Conservation (phyloP, 2,329 filamentous ascomycete species). For the Fusarium chuoi region DNA sequence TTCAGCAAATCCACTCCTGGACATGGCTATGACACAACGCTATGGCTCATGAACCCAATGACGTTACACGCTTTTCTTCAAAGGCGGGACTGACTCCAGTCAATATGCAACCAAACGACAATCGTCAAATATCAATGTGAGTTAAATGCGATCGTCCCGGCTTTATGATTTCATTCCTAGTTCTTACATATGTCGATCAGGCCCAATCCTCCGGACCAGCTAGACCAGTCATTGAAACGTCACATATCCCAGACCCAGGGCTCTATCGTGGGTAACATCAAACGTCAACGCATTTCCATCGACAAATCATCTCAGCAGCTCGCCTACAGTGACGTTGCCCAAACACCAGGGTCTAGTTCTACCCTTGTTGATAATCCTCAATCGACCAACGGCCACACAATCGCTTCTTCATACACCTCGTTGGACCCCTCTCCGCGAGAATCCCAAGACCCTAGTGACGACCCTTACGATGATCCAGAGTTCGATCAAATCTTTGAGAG, state of each 20-base stretch:
- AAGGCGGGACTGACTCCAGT: conserved; percentile 27
- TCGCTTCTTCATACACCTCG: conserved; percentile 3
- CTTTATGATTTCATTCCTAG: conserved; percentile 31
- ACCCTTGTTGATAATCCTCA: conserved; percentile 1
- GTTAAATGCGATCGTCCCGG: conserved; percentile 20
- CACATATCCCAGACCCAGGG: conserved; percentile 11
- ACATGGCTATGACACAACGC: conserved; percentile 35
- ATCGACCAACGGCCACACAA: conserved; percentile 10
- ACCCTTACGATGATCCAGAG: conserved; percentile 32
- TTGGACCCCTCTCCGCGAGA: neutral
- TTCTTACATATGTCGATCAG: conserved; percentile 32
- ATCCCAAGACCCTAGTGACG: conserved; percentile 7
- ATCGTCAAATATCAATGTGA: conserved; percentile 28
- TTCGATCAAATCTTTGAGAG: conserved; percentile 26
- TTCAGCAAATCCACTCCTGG: conserved; percentile 31
- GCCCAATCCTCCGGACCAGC: neutral
- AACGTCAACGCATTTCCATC: conserved; percentile 24
- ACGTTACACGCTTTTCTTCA: conserved; percentile 32
- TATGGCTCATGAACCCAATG: conserved; percentile 26
- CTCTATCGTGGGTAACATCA: conserved; percentile 9
- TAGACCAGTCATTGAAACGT: conserved; percentile 29
- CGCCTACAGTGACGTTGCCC: conserved; percentile 2
- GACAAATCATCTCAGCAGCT: conserved; percentile 12
- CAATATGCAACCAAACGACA: conserved; percentile 29
- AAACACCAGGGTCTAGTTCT: conserved; percentile 12